A percentile compares a stretch with the other conserved stretches of the same genome.
Conservation (phyloP, 228 moss, liverwort and hornwort species). For the Sphagnum magellanicum region DNA sequence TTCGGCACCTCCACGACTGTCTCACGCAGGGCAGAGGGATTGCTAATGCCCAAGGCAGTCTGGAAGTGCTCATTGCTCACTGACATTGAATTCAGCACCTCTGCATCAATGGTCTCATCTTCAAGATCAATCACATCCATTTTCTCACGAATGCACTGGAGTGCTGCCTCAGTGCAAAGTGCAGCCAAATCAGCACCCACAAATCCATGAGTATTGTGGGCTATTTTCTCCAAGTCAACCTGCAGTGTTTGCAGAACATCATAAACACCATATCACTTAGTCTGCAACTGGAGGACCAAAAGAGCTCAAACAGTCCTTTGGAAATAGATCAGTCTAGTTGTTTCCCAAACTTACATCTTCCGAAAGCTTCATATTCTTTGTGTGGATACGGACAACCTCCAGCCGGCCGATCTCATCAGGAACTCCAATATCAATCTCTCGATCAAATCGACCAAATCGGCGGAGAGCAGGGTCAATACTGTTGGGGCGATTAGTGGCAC, state of each 20-base stretch:
- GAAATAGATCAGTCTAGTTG: too few relatives aligned
- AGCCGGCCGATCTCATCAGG: slow-evolving; percentile 79
- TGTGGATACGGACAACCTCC: slow-evolving; percentile 68
- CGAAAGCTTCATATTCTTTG: slow-evolving; percentile 82
- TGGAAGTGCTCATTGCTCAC: slow-evolving; percentile 38
- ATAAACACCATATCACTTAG: not conserved
- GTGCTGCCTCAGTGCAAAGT: slow-evolving; percentile 29
- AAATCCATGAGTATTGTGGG: slow-evolving; percentile 35
- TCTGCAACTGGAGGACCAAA: not conserved
- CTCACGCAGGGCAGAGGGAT: slow-evolving; percentile 65
- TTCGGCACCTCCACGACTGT: slow-evolving; percentile 88
- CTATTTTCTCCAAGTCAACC: slow-evolving; percentile 33
- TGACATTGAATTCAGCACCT: slow-evolving; percentile 34
- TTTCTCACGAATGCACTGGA: slow-evolving; percentile 39
- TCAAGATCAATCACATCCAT: slow-evolving; percentile 40
- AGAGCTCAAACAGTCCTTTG: too few relatives aligned
- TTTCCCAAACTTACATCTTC: slow-evolving; percentile 42
- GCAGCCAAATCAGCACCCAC: slow-evolving; percentile 40
- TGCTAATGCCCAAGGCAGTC: slow-evolving; percentile 29
- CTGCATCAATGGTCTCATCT: slow-evolving; percentile 36
- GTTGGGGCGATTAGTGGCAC: slow-evolving; percentile 79
- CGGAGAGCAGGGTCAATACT: slow-evolving; percentile 68
- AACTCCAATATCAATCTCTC: slow-evolving; percentile 80
- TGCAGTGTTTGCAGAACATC: slow-evolving; percentile 1
- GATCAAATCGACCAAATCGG: slow-evolving; percentile 71